phyloP scores from a whole-genome alignment of 768 basidiomycete genomes.

The Suillus paluster region DNA sequence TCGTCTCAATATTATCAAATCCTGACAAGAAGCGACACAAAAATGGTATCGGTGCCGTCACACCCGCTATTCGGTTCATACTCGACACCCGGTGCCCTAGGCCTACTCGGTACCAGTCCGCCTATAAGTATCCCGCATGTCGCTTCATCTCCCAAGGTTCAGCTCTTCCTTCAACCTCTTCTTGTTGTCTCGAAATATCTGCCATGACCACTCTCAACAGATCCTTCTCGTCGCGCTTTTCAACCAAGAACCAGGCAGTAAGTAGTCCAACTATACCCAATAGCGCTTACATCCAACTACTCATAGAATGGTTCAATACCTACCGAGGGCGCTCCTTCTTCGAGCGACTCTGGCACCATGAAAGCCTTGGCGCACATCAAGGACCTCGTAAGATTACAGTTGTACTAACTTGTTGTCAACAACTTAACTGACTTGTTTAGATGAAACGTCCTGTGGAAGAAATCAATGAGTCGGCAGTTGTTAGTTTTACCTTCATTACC shows the following conservation, averaged over 20 bases:
- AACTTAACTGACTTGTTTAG: conserved; percentile 14
- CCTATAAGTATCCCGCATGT: conserved; percentile 30
- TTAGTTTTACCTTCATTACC: conserved; percentile 10
- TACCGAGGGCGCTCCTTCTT: conserved; percentile 13
- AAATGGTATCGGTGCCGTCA: not conserved
- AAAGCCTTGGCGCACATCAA: conserved; percentile 34
- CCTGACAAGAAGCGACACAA: not conserved
- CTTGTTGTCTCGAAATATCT: not conserved
- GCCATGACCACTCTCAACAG: conserved; percentile 34
- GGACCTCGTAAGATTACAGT: conserved; percentile 27
- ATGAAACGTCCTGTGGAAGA: conserved; percentile 37
- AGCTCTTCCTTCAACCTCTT: no score
- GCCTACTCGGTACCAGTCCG: conserved; percentile 21
- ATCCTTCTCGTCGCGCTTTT: conserved; percentile 34
- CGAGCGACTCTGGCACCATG: conserved; percentile 20
- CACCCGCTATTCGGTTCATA: conserved; percentile 1
- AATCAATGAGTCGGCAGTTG: conserved; percentile 31
- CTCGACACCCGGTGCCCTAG: not conserved
- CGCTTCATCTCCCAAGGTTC: no score
- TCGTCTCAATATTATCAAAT: not conserved
- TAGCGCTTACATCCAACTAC: not conserved
- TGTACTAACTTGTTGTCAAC: not conserved
- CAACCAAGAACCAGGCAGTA: conserved; percentile 31
- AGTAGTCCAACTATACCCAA: conserved; percentile 1
- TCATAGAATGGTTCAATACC: conserved; percentile 13